Evolutionary conservation across 257 asterid species (phyloP).

Genomic region (Anisodus tanguticus): DNA sequence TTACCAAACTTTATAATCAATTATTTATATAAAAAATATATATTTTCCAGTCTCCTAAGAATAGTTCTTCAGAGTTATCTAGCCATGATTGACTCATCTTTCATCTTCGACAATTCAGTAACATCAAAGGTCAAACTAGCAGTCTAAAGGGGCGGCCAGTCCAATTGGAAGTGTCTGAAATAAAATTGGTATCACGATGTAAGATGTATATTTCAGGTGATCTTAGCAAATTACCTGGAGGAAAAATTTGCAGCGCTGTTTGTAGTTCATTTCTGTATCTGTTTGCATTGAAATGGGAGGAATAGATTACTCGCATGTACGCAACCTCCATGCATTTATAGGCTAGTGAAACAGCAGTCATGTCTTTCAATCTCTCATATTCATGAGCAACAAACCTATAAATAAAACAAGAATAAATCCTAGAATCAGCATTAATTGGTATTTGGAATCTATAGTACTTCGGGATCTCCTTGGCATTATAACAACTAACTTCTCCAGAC

Average conservation of each 20-base stretch:
- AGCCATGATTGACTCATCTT: slow-evolving; percentile 1
- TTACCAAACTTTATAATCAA: slow-evolving; percentile 23
- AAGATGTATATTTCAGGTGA: slow-evolving; percentile 10
- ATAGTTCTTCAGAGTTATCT: background rate
- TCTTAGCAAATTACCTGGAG: slow-evolving; percentile 63
- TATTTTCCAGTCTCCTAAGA: background rate
- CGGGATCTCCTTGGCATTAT: slow-evolving; percentile 28
- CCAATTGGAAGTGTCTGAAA: background rate
- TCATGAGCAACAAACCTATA: slow-evolving; percentile 91
- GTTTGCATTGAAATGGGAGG: slow-evolving; percentile 65
- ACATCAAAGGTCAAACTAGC: slow-evolving; percentile 2
- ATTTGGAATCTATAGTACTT: slow-evolving; percentile 22
- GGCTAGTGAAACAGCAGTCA: slow-evolving; percentile 96
- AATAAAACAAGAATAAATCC: slow-evolving; percentile 38
- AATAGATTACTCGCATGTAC: slow-evolving; percentile 81
- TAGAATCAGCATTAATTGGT: slow-evolving; percentile 32
- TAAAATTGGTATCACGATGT: slow-evolving; percentile 4
- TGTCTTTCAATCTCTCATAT: slow-evolving; percentile 82
- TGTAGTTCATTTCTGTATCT: slow-evolving; percentile 82
- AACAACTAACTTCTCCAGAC: background rate
- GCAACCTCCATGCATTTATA: slow-evolving; percentile 95
- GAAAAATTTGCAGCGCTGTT: slow-evolving; percentile 68
- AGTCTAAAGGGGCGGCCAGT: background rate
- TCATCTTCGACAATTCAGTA: slow-evolving; percentile 17
- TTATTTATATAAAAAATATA: background rate